These are phyloP conservation scores for Penicillium ochrochloron DNA, from an alignment of 495 filamentous ascomycete genomes.

Conservation along the genomic window DNA sequence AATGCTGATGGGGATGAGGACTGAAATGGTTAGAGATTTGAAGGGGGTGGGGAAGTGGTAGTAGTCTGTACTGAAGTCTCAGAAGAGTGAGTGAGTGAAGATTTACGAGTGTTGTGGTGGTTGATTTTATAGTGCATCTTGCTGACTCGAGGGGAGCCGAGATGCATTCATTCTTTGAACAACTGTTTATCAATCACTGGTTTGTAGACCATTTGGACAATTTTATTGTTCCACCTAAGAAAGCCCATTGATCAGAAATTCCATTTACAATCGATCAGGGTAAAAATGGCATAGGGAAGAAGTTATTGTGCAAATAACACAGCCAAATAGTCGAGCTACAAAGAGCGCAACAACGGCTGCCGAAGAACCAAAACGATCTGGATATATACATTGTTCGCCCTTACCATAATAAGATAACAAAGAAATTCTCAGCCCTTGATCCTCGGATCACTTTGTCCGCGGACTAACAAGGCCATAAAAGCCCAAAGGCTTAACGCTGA, in stretches of 20 bases:
- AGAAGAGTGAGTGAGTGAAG: not conserved
- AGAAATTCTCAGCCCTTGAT: not conserved
- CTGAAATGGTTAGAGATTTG: not conserved
- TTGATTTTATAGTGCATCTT: not conserved
- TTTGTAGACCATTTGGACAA: not conserved
- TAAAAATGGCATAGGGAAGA: too few relatives aligned
- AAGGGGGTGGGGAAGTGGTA: not conserved
- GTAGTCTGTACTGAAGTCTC: not conserved
- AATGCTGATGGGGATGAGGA: not conserved
- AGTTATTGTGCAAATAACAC: too few relatives aligned
- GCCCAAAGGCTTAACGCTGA: constrained; percentile 40
- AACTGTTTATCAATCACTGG: not conserved
- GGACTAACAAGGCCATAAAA: constrained; percentile 29
- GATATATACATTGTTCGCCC: not conserved
- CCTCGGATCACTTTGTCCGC: constrained; percentile 14
- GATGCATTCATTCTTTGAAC: not conserved
- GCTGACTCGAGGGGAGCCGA: not conserved
- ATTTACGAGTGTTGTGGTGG: not conserved
- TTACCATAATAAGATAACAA: not conserved
- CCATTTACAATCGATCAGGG: too few relatives aligned
- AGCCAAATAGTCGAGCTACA: not conserved
- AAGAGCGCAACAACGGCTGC: not conserved
- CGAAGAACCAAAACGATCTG: not conserved
- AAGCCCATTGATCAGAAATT: not conserved
- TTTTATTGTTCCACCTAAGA: not conserved